Percentiles rank a stretch among this genome's conserved stretches.
These are phyloP conservation scores for Colletotrichum viniferum DNA, from an alignment of 2,329 filamentous ascomycete species.

Conservation along the genomic window DNA sequence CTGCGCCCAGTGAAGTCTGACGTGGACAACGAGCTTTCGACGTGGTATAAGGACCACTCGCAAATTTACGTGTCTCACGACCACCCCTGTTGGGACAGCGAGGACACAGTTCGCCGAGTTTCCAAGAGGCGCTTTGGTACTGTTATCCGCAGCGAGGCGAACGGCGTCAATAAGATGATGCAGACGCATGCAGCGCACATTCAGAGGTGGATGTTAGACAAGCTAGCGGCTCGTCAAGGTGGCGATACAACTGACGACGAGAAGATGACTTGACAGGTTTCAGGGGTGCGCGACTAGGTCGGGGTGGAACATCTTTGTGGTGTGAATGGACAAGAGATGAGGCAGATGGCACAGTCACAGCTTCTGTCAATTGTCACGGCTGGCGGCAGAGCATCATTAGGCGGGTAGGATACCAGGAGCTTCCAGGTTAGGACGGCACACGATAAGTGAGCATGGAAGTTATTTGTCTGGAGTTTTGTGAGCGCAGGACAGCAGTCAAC, in stretches of 20 bases:
- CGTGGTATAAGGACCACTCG: conserved; percentile 86
- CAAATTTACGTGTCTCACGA: conserved; percentile 76
- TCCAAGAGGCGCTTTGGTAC: conserved; percentile 64
- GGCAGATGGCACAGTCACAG: not conserved
- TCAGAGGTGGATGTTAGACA: conserved; percentile 53
- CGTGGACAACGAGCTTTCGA: conserved; percentile 70
- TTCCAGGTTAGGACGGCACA: not conserved
- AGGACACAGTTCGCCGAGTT: conserved; percentile 63
- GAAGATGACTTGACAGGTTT: conserved; percentile 28
- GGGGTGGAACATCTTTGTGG: not conserved
- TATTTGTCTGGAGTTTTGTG: not conserved
- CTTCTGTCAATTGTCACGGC: not conserved
- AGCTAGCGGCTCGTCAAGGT: conserved; percentile 35
- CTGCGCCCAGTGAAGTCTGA: conserved; percentile 82
- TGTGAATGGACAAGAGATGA: not conserved
- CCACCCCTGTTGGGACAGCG: conserved; percentile 77
- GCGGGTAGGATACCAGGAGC: not conserved
- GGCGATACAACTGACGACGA: conserved; percentile 58
- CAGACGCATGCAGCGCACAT: conserved; percentile 55
- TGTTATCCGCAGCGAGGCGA: conserved; percentile 55
- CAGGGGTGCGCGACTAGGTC: not conserved
- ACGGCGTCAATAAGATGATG: conserved; percentile 62
- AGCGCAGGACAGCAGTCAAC: not conserved
- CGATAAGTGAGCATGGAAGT: not conserved
- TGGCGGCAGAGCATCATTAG: not conserved